phyloP scores from a whole-genome alignment of 495 filamentous ascomycete genomes.

The Talaromyces borbonicus region DNA sequence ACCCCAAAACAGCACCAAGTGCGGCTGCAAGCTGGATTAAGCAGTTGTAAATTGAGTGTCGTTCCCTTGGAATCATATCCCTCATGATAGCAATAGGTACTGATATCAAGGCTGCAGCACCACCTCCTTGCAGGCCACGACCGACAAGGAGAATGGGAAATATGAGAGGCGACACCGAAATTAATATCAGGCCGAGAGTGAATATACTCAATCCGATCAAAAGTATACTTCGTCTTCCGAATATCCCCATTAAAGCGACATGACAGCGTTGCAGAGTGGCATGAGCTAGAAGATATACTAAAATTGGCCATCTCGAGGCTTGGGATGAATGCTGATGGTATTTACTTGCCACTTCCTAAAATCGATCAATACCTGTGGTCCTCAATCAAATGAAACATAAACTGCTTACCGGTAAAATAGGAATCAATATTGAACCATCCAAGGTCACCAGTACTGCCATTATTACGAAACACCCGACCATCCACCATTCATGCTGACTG shows the following conservation, averaged over 20 bases:
- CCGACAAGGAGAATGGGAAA: slow-evolving; percentile 17
- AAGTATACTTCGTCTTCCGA: slow-evolving; percentile 31
- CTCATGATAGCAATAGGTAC: slow-evolving; percentile 18
- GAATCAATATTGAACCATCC: slow-evolving; percentile 2
- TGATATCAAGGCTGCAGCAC: slow-evolving; percentile 21
- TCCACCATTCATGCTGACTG: background rate
- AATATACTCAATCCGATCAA: slow-evolving; percentile 24
- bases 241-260: slow-evolving; percentile 37
- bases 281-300: slow-evolving; percentile 33
- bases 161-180: slow-evolving; percentile 9
- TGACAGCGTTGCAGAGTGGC: slow-evolving; percentile 39
- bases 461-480: slow-evolving; percentile 2
- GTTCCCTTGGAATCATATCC: slow-evolving; percentile 29
- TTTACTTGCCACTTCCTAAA: background rate
- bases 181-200: slow-evolving; percentile 16
- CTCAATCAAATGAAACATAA: background rate
- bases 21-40: slow-evolving; percentile 15
- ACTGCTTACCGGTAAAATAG: background rate
- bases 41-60: slow-evolving; percentile 24
- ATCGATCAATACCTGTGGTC: no score
- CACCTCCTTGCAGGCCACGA: slow-evolving; percentile 26
- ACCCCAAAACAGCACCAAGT: background rate
- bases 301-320: background rate
- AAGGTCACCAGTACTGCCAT: slow-evolving; percentile 4
- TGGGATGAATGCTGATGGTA: background rate